phyloP scores from a whole-genome alignment of 352 stramenopile species.

The Pythium phragmitis region DNA sequence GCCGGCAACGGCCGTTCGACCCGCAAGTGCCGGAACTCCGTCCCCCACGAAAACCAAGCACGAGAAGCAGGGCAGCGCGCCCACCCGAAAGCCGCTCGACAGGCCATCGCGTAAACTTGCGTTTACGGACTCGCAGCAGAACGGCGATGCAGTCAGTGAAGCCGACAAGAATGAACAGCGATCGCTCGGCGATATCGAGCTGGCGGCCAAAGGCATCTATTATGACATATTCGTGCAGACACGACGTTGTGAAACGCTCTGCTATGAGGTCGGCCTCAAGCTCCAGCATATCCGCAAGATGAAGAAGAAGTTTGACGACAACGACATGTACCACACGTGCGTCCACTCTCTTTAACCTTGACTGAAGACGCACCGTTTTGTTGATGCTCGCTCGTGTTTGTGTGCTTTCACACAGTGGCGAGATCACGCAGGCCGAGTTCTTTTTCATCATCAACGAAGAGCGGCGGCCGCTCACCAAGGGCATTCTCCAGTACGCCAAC shows the following conservation, averaged over 20 bases:
- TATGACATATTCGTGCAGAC: slow-evolving; percentile 52
- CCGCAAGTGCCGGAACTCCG: neutral
- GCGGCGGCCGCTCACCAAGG: slow-evolving; percentile 45
- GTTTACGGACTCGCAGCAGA: neutral
- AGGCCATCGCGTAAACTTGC: slow-evolving; percentile 1
- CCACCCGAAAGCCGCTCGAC: neutral
- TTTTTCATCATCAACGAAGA: slow-evolving; percentile 75
- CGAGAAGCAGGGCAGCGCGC: neutral
- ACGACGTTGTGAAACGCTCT: slow-evolving; percentile 49
- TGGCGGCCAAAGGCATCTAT: slow-evolving; percentile 36
- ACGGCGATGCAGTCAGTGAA: neutral
- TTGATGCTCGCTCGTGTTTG: neutral
- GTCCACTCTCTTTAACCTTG: slow-evolving; percentile 3
- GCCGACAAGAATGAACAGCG: neutral
- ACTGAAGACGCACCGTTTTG: neutral
- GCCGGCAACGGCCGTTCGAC: neutral
- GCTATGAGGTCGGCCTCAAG: slow-evolving; percentile 44
- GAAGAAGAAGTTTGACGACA: slow-evolving; percentile 69
- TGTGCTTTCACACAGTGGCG: slow-evolving; percentile 34
- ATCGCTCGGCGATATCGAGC: slow-evolving; percentile 14
- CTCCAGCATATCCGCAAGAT: slow-evolving; percentile 59
- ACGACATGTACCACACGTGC: slow-evolving; percentile 79
- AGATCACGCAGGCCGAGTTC: slow-evolving; percentile 74
- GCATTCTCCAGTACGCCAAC: slow-evolving; percentile 47
- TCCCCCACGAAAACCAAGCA: neutral